These are phyloP conservation scores for Pythium rhizo-oryzae DNA, from an alignment of 352 stramenopile genomes.

Conservation along the genomic window DNA sequence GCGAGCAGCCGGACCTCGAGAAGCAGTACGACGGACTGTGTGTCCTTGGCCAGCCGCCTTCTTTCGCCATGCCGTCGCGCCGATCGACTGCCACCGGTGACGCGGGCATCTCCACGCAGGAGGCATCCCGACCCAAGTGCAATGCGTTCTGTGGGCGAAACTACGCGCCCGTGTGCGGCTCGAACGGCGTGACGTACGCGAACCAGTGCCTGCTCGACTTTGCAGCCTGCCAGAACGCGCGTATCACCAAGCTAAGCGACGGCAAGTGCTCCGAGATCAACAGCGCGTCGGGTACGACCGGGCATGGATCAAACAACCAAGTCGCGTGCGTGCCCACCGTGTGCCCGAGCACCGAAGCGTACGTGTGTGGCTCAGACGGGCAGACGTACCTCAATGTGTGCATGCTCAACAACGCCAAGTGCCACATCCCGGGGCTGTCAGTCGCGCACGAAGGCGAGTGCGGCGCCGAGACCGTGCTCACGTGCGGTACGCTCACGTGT, in stretches of 20 bases:
- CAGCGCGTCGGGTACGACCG: not conserved
- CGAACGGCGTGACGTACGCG: conserved; percentile 62
- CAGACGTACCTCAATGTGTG: conserved; percentile 43
- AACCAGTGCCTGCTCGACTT: conserved; percentile 63
- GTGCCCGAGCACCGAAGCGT: conserved; percentile 39
- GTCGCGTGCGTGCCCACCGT: conserved; percentile 39
- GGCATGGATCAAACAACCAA: not conserved
- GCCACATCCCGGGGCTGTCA: conserved; percentile 32
- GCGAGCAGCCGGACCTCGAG: conserved; percentile 42
- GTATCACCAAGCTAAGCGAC: conserved; percentile 36
- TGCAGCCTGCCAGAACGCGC: conserved; percentile 42
- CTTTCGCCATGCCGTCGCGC: not conserved
- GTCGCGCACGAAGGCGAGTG: conserved; percentile 53
- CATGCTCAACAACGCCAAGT: conserved; percentile 35
- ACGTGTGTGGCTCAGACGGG: conserved; percentile 39
- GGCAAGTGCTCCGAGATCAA: conserved; percentile 46
- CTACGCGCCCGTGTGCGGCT: conserved; percentile 63
- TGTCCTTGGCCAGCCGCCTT: not conserved
- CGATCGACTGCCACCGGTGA: not conserved
- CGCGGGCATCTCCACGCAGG: conserved; percentile 11
- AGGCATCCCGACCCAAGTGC: conserved; percentile 32
- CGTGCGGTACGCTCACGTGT: conserved; percentile 51
- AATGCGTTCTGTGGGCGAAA: conserved; percentile 48
- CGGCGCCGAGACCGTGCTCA: conserved; percentile 42
- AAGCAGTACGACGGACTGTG: conserved; percentile 46